These are phyloP conservation scores for Laguncularia racemosa DNA, from an alignment of 345 rosid species.

Conservation along the genomic window DNA sequence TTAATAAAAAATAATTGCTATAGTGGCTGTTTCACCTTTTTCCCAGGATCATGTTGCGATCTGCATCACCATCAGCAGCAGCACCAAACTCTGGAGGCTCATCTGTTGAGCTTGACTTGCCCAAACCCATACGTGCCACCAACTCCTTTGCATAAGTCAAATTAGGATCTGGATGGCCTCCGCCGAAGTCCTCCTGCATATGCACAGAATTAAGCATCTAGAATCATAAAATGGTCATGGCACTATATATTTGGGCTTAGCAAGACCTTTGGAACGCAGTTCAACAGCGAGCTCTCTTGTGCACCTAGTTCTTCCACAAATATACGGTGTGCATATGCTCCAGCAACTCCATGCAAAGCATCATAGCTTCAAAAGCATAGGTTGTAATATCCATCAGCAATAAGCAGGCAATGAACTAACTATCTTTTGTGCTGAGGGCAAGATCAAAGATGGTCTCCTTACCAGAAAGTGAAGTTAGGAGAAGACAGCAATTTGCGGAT, in stretches of 20 bases:
- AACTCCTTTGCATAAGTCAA: conserved; percentile 96
- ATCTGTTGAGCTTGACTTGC: conserved; percentile 54
- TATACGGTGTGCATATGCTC: conserved; percentile 83
- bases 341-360: conserved; percentile 97
- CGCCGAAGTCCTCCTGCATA: conserved; percentile 95
- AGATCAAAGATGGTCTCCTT: conserved; percentile 17
- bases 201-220: neutral
- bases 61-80: conserved; percentile 99
- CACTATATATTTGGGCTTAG: neutral
- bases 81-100: conserved; percentile 99
- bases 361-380: conserved; percentile 51
- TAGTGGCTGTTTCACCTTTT: conserved; percentile 50
- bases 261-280: conserved; percentile 87
- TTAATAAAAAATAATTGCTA: no score
- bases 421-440: neutral
- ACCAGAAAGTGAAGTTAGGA: conserved; percentile 93
- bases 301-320: conserved; percentile 99
- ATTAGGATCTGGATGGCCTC: conserved; percentile 99
- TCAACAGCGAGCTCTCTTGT: conserved; percentile 70
- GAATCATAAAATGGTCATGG: neutral
- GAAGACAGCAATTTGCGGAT: conserved; percentile 72
- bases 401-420: neutral
- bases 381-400: conserved; percentile 3
- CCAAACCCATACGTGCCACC: conserved; percentile 92
- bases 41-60: conserved; percentile 98